Evolutionary conservation across 257 asterid species (phyloP).

Genomic region (Thymus mandschuricus): DNA sequence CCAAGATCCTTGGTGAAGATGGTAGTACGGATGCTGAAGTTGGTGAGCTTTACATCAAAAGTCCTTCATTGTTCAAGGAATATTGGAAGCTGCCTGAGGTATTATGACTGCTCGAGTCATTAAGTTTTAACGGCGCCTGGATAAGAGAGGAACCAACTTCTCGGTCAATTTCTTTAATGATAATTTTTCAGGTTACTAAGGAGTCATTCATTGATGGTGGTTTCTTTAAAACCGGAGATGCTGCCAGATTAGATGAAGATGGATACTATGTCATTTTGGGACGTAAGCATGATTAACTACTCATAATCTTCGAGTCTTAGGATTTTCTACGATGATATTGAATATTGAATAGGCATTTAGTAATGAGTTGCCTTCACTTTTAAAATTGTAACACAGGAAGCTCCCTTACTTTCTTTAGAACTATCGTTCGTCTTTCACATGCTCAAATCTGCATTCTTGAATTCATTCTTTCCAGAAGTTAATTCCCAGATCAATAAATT

Average conservation of each 20-base stretch:
- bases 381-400: background rate
- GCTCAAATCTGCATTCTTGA: background rate
- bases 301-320: background rate
- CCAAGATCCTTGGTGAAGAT: conserved; percentile 79
- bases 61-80: conserved; percentile 93
- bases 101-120: conserved; percentile 15
- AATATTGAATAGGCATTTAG: background rate
- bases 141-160: conserved; percentile 2
- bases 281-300: conserved; percentile 57
- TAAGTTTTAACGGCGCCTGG: background rate
- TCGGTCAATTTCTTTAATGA: conserved; percentile 20
- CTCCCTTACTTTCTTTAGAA: background rate
- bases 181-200: conserved; percentile 67
- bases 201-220: conserved; percentile 83
- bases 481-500: background rate
- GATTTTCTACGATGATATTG: background rate
- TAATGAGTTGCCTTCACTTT: conserved; percentile 1
- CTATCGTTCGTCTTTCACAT: background rate
- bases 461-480: background rate
- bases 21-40: conserved; percentile 54
- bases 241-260: conserved; percentile 84
- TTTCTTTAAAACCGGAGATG: conserved; percentile 96
- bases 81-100: conserved; percentile 97
- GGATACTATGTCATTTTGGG: conserved; percentile 95
- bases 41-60: conserved; percentile 90